Base-by-base conservation (phyloP, 2,329 filamentous ascomycete genomes). In the Colletotrichum sp. region DNA sequence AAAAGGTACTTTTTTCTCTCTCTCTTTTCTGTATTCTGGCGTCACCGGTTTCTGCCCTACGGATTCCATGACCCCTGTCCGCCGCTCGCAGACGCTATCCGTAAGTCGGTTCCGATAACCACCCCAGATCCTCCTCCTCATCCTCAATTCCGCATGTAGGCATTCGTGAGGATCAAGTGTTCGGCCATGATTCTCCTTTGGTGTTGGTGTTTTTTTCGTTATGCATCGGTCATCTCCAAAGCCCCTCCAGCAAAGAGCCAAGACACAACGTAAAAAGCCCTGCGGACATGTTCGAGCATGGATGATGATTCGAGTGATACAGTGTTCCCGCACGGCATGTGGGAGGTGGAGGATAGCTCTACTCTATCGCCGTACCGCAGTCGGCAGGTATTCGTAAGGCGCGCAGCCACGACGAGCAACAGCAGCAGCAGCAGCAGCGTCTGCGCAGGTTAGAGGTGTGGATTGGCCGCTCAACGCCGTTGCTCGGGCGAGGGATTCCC, bases 401-500 rank as follows among this genome's bases (percentile, higher is more conserved):
- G 43, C 43, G 56, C 26, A 26, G 30, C 24, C 38, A 71, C 48
- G 16, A 34, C 16, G 28, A 66, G n/a, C 52, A 59, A 8, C 43
- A 52, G n/a, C 43, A 52, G 18, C 8, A 10, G 38, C 16, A 52
- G 43, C 43, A 21, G 43, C 38, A 48, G 38, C 18, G 18, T 43
- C 18, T 43, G 38, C 38, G 38, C 38, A 48, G 38, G n/a, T 18
- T 38, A 38, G 1, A 38, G 36, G 36, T 48, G 18, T 48, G 38
- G 38, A 43, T 43, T 43, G 38, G 38, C 36, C 70, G 59, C 26
- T 74, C 63, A 26, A 67, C 56, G 63, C 73, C 73, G 73, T 75
- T 75, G 69, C 73, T 73, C 69, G 69, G 73, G 58, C 63, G 48
- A 75, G 68, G 68, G 72, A 71, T 74, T 66, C 28, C 36, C 48